phyloP scores from a whole-genome alignment of 208 protist genomes.

The Leishmania martiniquensis region DNA sequence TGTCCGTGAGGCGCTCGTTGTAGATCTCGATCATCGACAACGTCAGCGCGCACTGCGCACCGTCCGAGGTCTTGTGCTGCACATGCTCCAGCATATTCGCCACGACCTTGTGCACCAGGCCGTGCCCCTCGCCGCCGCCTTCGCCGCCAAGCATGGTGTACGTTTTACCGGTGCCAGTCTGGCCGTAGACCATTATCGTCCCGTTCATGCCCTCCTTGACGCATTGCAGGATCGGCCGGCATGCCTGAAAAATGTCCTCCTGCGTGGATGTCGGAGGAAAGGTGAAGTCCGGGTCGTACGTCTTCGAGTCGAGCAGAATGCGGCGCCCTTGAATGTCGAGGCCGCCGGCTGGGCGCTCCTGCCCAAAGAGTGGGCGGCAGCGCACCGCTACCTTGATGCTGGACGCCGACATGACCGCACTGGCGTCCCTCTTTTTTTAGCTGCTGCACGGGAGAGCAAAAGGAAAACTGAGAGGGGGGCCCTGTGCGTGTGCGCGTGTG shows the following conservation, averaged over 20 bases:
- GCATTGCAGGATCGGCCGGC: constrained; percentile 84
- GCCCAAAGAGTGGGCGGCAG: constrained; percentile 81
- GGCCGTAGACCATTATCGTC: constrained; percentile 95
- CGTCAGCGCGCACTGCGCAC: constrained; percentile 85
- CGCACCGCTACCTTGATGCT: constrained; percentile 91
- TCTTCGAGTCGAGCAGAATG: constrained; percentile 88
- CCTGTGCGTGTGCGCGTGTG: neutral
- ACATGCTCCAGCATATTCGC: constrained; percentile 92
- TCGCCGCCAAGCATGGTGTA: constrained; percentile 95
- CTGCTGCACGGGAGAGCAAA: neutral
- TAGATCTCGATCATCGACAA: constrained; percentile 95
- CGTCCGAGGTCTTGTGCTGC: constrained; percentile 80
- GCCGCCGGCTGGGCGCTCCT: constrained; percentile 70
- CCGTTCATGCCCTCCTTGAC: constrained; percentile 92
- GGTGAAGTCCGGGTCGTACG: constrained; percentile 90
- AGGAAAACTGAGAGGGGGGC: neutral
- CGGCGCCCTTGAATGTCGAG: constrained; percentile 84
- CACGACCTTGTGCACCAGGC: constrained; percentile 92
- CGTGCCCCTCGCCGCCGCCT: constrained; percentile 43
- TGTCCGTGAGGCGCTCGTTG: constrained; percentile 91
- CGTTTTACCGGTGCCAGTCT: constrained; percentile 96
- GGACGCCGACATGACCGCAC: constrained; percentile 29
- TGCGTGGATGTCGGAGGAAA: constrained; percentile 74
- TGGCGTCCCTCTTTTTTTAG: neutral
- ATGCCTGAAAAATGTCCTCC: constrained; percentile 85